A percentile compares a stretch with the other conserved stretches of the same genome.
phyloP scores from a whole-genome alignment of 1,284 basidiomycete genomes.

The Marasmius fiardii region DNA sequence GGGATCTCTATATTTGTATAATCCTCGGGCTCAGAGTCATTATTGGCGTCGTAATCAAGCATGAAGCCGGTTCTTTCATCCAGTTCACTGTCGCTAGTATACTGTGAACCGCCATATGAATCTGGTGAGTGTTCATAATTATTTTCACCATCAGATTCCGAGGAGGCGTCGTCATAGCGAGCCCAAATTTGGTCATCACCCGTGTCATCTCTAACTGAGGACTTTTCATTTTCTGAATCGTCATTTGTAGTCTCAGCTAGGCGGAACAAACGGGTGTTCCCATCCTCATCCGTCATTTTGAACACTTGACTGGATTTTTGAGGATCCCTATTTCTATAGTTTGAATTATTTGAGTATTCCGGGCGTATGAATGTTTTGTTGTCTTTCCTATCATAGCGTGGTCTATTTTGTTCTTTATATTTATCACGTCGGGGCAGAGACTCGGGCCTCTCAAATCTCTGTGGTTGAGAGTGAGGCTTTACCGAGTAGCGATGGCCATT shows the following conservation, averaged over 20 bases:
- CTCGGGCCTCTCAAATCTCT: not conserved
- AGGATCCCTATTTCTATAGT: not conserved
- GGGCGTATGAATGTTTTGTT: not conserved
- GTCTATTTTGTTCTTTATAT: not conserved
- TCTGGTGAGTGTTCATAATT: slow-evolving; percentile 1
- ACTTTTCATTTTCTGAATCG: too few species aligned
- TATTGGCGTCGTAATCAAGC: not conserved
- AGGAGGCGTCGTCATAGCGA: too few species aligned
- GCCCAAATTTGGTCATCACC: too few species aligned
- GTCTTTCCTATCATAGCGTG: not conserved
- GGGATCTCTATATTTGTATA: not conserved
- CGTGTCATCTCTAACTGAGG: too few species aligned
- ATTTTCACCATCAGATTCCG: not conserved
- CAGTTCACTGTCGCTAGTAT: not conserved
- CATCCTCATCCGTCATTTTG: slow-evolving; percentile 3
- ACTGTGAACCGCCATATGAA: slow-evolving; percentile 13
- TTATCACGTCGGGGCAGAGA: not conserved
- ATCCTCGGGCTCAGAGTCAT: not conserved
- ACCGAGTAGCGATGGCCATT: not conserved
- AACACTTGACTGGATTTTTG: not conserved
- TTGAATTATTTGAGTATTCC: not conserved
- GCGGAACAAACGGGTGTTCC: not conserved
- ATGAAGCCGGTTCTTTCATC: slow-evolving; percentile 4
- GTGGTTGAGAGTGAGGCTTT: not conserved
- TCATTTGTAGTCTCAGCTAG: slow-evolving; percentile 4